Conservation (phyloP, 1,284 basidiomycete genomes). For the Tilletia indica region DNA sequence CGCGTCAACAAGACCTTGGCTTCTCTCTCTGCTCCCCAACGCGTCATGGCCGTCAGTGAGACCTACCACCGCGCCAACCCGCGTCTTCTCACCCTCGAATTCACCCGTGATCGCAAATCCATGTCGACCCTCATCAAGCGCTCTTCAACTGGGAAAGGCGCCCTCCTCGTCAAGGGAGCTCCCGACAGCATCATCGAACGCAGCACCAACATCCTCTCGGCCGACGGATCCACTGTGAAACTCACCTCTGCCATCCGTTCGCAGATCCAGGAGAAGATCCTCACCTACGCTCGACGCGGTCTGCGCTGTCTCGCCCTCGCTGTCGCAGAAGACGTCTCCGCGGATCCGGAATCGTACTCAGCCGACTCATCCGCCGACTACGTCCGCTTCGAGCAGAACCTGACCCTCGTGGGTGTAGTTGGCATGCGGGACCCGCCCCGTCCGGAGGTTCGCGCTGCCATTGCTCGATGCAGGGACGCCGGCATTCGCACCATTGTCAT, state of each 20-base stretch:
- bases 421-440: conserved; percentile 98
- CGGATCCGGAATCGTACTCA: conserved; percentile 66
- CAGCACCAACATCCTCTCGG: conserved; percentile 72
- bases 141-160: conserved; percentile 63
- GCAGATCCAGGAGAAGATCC: conserved; percentile 66
- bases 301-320: conserved; percentile 89
- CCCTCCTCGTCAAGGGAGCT: conserved; percentile 82
- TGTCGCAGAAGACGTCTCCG: conserved; percentile 67
- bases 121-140: conserved; percentile 85
- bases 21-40: conserved; percentile 64
- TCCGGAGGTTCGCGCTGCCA: conserved; percentile 82
- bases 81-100: conserved; percentile 89
- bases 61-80: conserved; percentile 75
- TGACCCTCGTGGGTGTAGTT: conserved; percentile 90
- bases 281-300: conserved; percentile 74
- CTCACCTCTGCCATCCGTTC: conserved; percentile 64
- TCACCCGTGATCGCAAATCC: conserved; percentile 95
- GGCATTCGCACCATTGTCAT: conserved; percentile 96
- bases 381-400: conserved; percentile 71
- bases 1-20: conserved; percentile 63
- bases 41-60: conserved; percentile 75
- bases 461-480: conserved; percentile 84
- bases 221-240: conserved; percentile 19
- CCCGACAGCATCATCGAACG: conserved; percentile 91
- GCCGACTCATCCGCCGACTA: conserved; percentile 68